A percentile compares a stretch with the other conserved stretches of the same genome.
phyloP scores from a whole-genome alignment of 805 yeast species.

The Candida chauliodis region DNA sequence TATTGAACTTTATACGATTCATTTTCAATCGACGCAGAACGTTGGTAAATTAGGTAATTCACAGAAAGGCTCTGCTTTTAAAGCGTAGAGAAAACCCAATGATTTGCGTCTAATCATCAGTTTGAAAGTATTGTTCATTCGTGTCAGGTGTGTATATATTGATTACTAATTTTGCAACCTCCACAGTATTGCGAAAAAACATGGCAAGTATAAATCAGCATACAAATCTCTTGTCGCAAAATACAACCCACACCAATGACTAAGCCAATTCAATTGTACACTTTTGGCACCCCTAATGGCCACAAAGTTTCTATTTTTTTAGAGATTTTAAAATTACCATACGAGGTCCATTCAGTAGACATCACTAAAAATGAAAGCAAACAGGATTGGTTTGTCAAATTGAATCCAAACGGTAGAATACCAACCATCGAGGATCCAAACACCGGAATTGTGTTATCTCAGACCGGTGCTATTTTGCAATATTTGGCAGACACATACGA shows the following conservation, averaged over 20 bases:
- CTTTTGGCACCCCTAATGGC: conserved; percentile 44
- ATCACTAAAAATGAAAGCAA: conserved; percentile 45
- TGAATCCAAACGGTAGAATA: conserved; percentile 63
- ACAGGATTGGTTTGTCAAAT: conserved; percentile 51
- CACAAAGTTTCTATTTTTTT: conserved; percentile 37
- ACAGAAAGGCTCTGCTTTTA: no score
- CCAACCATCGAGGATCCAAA: conserved; percentile 48
- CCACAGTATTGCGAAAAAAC: no score
- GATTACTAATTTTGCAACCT: no score
- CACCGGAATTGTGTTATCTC: conserved; percentile 48
- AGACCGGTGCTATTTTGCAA: conserved; percentile 59
- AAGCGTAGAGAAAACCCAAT: no score
- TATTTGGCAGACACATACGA: conserved; percentile 63
- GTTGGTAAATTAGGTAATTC: no score
- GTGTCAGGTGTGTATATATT: no score
- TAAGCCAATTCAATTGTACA: conserved; percentile 16
- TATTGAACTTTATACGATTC: no score
- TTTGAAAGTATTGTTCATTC: no score
- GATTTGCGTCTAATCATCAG: no score
- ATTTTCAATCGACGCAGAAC: no score
- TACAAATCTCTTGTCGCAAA: no score
- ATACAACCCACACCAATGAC: conserved; percentile 2
- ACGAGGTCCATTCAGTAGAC: conserved; percentile 40
- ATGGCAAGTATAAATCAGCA: no score
- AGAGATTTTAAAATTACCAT: conserved; percentile 41